Base-by-base conservation (phyloP, 2,329 filamentous ascomycete species). In the Dactylellina sp. region DNA sequence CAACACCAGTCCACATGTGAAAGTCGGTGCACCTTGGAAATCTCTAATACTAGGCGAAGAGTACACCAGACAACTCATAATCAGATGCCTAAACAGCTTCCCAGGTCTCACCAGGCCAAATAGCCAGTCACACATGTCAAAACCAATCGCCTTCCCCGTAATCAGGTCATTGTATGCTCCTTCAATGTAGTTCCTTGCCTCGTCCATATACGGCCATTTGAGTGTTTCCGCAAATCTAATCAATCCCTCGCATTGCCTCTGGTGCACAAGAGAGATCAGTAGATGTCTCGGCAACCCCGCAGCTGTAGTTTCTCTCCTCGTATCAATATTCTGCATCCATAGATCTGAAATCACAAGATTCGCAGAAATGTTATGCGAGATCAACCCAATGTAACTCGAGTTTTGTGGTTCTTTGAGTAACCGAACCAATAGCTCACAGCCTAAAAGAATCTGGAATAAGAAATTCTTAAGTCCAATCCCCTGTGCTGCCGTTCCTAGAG, bases 251-350 rank as follows among this genome's bases (percentile, higher is more conserved):
- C 63, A 68, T 35, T 75, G 71, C 18, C 71, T 59, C 40, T 75
- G 63, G 44, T 75, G 71, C 11, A 64, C 64, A 12, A 75, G 55
- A 14, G 71, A 75, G 40, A 64, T 68, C n/a, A 75, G 39, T 9
- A 72, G 28, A 53, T 72, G 68, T 6, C 68, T 57, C 9, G 68
- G 68, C 7, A 64, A 46, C 0, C 68, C 68, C 16, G 60, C 60
- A n/a, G 60, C 22, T 7, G 68, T 72, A 1, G 53, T 64, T 24
- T 72, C 68, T 22, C 68, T 44, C 39, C 62, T 64, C 1, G 68
- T 72, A 55, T 72, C 68, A 42, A 72, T 72, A 18, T 72, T 72
- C 49, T 72, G 68, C 68, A 72, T 72, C 68, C 68, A 72, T 11
- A 72, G 35, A 55, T 72, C 68, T 2, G 68, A 53, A 24, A 72